Percentiles rank a stretch among this genome's conserved stretches.
These are phyloP conservation scores for Candida vartiovaarae DNA, from an alignment of 805 yeast genomes.

Conservation along the genomic window DNA sequence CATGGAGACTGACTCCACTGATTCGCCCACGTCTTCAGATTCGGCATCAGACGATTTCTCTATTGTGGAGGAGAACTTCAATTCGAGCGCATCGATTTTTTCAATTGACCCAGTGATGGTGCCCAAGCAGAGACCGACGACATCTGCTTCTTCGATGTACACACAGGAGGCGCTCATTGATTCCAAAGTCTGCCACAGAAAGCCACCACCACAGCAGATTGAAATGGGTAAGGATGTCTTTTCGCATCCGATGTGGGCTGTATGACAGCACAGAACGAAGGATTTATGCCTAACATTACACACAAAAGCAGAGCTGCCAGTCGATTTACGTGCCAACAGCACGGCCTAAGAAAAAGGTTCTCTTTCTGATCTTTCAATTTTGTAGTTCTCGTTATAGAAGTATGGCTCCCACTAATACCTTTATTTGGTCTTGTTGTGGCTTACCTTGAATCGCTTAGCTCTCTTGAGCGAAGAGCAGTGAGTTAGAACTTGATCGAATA, in stretches of 20 bases:
- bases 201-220: background rate
- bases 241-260: background rate
- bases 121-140: too few species aligned
- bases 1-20: background rate
- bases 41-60: conserved; percentile 2
- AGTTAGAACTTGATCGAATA: too few species aligned
- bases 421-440: too few species aligned
- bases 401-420: too few species aligned
- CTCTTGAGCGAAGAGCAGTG: too few species aligned
- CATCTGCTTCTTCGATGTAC: background rate
- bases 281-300: background rate
- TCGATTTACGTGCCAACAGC: too few species aligned
- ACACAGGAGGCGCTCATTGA: background rate
- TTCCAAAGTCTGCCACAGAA: background rate
- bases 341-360: too few species aligned
- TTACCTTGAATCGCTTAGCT: too few species aligned
- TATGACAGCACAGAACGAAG: background rate
- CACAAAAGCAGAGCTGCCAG: too few species aligned
- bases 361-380: too few species aligned
- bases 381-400: too few species aligned
- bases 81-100: background rate
- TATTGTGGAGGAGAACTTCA: conserved; percentile 1
- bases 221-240: background rate
- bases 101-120: background rate
- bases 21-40: background rate